Conservation (phyloP, 2,329 filamentous ascomycete species). For the Aspergillus felis region DNA sequence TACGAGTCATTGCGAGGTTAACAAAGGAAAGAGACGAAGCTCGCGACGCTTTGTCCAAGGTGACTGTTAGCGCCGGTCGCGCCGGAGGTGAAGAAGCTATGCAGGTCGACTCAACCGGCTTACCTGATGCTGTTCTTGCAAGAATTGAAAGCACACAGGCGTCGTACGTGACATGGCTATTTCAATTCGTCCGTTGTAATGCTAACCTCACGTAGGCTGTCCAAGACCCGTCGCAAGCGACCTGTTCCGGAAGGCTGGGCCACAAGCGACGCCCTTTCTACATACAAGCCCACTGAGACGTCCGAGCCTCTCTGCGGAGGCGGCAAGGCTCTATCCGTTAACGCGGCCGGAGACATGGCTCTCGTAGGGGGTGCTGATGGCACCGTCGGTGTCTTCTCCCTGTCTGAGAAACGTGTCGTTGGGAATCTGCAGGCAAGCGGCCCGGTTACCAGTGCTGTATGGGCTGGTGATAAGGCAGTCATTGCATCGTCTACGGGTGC, state of each 20-base stretch:
- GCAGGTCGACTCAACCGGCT: conserved; percentile 78
- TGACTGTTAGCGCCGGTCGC: conserved; percentile 64
- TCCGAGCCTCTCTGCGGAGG: conserved; percentile 60
- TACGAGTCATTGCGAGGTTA: conserved; percentile 86
- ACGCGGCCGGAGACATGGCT: conserved; percentile 61
- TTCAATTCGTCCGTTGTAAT: background rate
- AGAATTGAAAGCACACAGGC: conserved; percentile 78
- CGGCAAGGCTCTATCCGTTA: conserved; percentile 54
- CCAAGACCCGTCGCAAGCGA: conserved; percentile 84
- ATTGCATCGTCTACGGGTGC: conserved; percentile 71
- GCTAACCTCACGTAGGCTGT: conserved; percentile 57
- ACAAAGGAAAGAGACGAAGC: conserved; percentile 92
- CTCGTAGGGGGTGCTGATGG: conserved; percentile 74
- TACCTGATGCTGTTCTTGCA: conserved; percentile 67
- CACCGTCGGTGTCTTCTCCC: conserved; percentile 71
- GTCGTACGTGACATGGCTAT: conserved; percentile 53
- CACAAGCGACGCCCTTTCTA: conserved; percentile 65
- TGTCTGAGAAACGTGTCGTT: conserved; percentile 71
- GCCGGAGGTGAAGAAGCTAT: conserved; percentile 71
- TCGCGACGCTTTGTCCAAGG: conserved; percentile 78
- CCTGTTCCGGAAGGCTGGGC: conserved; percentile 82
- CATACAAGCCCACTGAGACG: conserved; percentile 52
- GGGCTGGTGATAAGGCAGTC: conserved; percentile 62
- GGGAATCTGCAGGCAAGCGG: conserved; percentile 61
- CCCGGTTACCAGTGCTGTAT: conserved; percentile 62